These are phyloP conservation scores for Pichia sp. DNA, from an alignment of 1,139 yeast species.

Conservation along the genomic window DNA sequence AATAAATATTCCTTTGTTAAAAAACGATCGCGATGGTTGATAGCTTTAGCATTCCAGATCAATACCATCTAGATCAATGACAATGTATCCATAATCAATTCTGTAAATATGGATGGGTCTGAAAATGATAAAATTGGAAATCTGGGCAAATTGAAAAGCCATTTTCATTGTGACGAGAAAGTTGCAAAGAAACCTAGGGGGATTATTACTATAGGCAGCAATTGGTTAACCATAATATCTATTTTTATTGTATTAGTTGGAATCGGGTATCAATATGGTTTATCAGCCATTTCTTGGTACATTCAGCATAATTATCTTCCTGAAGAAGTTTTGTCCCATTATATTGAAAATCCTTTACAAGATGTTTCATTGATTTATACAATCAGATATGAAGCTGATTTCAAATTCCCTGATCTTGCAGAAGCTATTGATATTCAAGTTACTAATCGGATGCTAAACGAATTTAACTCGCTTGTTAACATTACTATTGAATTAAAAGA, in stretches of 20 bases:
- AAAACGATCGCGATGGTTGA: too few species aligned
- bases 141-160: too few species aligned
- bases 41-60: too few species aligned
- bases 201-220: too few species aligned
- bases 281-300: neutral
- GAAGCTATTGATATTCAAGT: constrained; percentile 39
- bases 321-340: constrained; percentile 15
- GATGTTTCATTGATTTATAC: constrained; percentile 25
- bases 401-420: constrained; percentile 41
- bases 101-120: too few species aligned
- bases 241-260: neutral
- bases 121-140: too few species aligned
- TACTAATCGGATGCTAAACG: constrained; percentile 21
- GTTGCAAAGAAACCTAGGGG: too few species aligned
- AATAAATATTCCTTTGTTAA: too few species aligned
- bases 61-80: too few species aligned
- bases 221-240: neutral
- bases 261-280: neutral
- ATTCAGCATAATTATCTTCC: constrained; percentile 13
- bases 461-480: constrained; percentile 15
- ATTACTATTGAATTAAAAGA: constrained; percentile 16
- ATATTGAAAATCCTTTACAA: constrained; percentile 22
- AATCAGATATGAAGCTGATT: constrained; percentile 32
- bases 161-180: too few species aligned
- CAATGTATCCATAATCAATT: too few species aligned